phyloP scores from a whole-genome alignment of 1,139 yeast species.

The Protomyces pachydermus region DNA sequence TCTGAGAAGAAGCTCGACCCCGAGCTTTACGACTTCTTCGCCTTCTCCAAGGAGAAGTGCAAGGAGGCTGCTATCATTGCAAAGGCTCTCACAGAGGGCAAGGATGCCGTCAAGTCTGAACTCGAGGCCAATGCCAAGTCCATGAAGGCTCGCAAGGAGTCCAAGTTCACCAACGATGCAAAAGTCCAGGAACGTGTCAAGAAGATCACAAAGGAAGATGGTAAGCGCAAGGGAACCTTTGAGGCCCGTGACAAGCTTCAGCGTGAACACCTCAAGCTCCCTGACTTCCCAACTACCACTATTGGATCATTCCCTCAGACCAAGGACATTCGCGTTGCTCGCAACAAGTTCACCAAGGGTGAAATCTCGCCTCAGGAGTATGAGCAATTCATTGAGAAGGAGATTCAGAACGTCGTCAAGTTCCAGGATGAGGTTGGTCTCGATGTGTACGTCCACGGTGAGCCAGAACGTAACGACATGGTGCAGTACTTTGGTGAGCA shows the following conservation, averaged over 20 bases:
- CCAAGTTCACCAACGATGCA: conserved; percentile 84
- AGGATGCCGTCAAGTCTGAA: conserved; percentile 58
- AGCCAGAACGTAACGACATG: conserved; percentile 99
- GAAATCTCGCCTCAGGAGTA: conserved; percentile 89
- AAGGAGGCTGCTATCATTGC: conserved; percentile 86
- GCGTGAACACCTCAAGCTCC: conserved; percentile 81
- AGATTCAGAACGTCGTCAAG: conserved; percentile 89
- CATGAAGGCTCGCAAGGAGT: conserved; percentile 77
- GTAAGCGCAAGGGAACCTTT: conserved; percentile 79
- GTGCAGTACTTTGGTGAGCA: conserved; percentile 99
- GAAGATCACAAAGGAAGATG: conserved; percentile 66
- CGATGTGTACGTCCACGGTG: conserved; percentile 98
- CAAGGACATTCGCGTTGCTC: conserved; percentile 95
- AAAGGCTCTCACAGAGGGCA: conserved; percentile 66
- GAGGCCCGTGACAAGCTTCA: conserved; percentile 82
- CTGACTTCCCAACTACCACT: conserved; percentile 98
- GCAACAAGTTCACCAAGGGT: conserved; percentile 98
- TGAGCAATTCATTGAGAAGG: conserved; percentile 93
- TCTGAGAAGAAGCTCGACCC: conserved; percentile 86
- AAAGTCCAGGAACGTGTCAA: conserved; percentile 85
- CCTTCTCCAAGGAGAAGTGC: conserved; percentile 95
- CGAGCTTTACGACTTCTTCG: conserved; percentile 94
- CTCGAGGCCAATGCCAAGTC: conserved; percentile 84
- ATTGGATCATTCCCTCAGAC: conserved; percentile 99
- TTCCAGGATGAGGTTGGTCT: conserved; percentile 99